phyloP scores from a whole-genome alignment of 257 asterid genomes.

The Solanum tarijense region DNA sequence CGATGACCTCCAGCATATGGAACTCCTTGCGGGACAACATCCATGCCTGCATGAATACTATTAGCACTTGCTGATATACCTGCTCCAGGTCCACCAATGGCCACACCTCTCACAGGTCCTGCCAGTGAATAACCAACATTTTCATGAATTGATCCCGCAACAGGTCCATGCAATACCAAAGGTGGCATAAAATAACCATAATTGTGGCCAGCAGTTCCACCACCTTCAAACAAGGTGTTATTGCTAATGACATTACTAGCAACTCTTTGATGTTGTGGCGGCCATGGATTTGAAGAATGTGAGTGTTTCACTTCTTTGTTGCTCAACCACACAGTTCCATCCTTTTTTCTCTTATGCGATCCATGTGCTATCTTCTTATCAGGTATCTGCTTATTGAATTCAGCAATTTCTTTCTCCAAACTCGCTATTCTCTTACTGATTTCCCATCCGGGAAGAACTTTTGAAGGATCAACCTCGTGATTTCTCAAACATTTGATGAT shows the following conservation, averaged over 20 bases:
- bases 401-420: conserved; percentile 47
- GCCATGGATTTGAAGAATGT: conserved; percentile 25
- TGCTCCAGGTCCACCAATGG: background rate
- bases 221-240: background rate
- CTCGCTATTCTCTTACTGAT: conserved; percentile 32
- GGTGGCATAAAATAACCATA: background rate
- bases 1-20: conserved; percentile 11
- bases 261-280: conserved; percentile 19
- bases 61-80: conserved; percentile 4
- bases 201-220: conserved; percentile 14
- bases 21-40: background rate
- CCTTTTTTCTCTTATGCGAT: conserved; percentile 37
- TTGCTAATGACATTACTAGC: background rate
- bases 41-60: background rate
- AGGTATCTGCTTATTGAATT: background rate
- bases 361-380: conserved; percentile 18
- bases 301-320: conserved; percentile 40
- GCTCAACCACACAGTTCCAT: conserved; percentile 28
- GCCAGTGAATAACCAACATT: background rate
- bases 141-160: background rate
- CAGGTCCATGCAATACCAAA: background rate
- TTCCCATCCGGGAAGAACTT: conserved; percentile 72
- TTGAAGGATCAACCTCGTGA: conserved; percentile 49
- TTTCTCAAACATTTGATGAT: conserved; percentile 42
- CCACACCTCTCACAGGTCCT: background rate